Conservation (phyloP, 1,284 basidiomycete species). For the Athelia psychrophila region DNA sequence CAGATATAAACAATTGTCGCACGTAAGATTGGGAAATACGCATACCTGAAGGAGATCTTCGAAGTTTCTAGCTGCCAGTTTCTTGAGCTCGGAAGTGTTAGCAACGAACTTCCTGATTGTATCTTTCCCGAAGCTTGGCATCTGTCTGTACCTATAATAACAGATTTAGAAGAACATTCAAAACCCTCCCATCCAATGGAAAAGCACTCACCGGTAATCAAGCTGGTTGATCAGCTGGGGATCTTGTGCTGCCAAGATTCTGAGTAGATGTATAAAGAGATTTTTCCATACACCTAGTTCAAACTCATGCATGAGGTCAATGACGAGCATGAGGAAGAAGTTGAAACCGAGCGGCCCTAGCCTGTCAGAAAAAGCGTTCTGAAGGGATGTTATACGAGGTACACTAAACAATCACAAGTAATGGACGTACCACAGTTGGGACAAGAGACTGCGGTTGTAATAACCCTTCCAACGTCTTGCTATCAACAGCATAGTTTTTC, state of each 20-base stretch:
- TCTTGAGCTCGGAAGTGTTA: constrained; percentile 31
- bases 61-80: constrained; percentile 31
- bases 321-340: constrained; percentile 9
- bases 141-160: constrained; percentile 19
- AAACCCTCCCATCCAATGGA: too few species aligned
- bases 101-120: constrained; percentile 27
- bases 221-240: constrained; percentile 8
- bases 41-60: constrained; percentile 35
- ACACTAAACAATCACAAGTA: background rate
- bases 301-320: constrained; percentile 17
- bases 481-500: background rate
- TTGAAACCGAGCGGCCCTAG: constrained; percentile 3
- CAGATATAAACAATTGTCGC: background rate
- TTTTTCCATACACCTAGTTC: constrained; percentile 21
- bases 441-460: background rate
- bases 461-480: background rate
- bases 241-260: constrained; percentile 12
- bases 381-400: background rate
- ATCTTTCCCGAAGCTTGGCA: constrained; percentile 26
- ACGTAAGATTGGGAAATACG: background rate
- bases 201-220: constrained; percentile 14
- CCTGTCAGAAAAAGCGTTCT: constrained; percentile 1
- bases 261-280: constrained; percentile 18
- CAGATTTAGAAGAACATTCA: background rate
- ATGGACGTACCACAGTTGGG: background rate